Conservation (phyloP, 441 rosid species). For the Pelargonium exstipulatum region DNA sequence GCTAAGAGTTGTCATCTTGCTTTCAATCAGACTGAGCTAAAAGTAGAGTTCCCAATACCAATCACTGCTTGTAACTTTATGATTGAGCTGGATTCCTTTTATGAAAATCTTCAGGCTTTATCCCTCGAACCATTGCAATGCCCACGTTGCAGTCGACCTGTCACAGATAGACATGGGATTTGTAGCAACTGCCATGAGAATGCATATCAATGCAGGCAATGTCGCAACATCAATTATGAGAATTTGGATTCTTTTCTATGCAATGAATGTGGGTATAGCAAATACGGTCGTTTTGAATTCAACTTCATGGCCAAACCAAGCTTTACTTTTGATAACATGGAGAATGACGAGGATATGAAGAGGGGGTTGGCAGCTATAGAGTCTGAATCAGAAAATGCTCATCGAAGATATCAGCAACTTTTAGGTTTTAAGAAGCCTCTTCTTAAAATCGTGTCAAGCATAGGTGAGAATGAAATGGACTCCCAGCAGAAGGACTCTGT, state of each 20-base stretch:
- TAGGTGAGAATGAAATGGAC: constrained; percentile 99
- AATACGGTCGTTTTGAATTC: constrained; percentile 99
- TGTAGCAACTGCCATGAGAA: constrained; percentile 99
- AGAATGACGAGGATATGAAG: constrained; percentile 99
- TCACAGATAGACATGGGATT: constrained; percentile 97
- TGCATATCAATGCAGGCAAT: constrained; percentile 99
- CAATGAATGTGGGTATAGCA: constrained; percentile 99
- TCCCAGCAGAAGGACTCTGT: constrained; percentile 99
- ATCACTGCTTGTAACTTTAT: constrained; percentile 99
- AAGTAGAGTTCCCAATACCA: constrained; percentile 99
- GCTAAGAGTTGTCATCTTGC: constrained; percentile 99
- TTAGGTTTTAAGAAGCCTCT: constrained; percentile 99
- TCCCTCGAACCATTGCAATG: constrained; percentile 99
- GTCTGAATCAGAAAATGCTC: constrained; percentile 99
- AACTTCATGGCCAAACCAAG: constrained; percentile 99
- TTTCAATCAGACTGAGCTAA: constrained; percentile 96
- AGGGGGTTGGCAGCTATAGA: constrained; percentile 98
- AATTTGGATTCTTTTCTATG: constrained; percentile 99
- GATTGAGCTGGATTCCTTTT: constrained; percentile 99
- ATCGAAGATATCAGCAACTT: constrained; percentile 99
- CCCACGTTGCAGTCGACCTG: constrained; percentile 99
- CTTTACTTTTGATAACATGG: constrained; percentile 97
- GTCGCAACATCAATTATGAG: constrained; percentile 98
- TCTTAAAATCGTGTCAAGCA: constrained; percentile 97
- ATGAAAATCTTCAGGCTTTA: constrained; percentile 99